Conservation (phyloP, 1,284 basidiomycete species). For the Psilocybe mexicana region DNA sequence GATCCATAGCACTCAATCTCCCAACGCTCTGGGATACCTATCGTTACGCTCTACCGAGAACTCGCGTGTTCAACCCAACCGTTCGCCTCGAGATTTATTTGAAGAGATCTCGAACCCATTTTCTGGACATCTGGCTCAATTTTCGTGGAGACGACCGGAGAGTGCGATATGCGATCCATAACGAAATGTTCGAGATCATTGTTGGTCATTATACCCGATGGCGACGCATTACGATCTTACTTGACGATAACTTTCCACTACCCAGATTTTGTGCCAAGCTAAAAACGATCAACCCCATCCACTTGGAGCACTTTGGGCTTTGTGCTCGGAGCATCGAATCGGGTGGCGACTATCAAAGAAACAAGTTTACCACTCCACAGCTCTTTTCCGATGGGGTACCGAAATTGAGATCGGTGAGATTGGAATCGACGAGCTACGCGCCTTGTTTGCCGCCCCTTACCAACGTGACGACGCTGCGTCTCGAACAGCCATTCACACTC, state of each 20-base stretch:
- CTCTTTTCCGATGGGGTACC: neutral
- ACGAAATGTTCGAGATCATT: neutral
- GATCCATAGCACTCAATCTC: constrained; percentile 10
- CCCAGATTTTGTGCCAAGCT: neutral
- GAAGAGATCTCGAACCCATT: constrained; percentile 2
- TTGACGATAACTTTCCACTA: neutral
- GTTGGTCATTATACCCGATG: neutral
- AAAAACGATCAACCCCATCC: neutral
- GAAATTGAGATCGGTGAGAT: neutral
- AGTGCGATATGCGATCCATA: neutral
- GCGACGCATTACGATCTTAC: constrained; percentile 1
- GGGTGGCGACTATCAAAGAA: neutral
- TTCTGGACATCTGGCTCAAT: constrained; percentile 11
- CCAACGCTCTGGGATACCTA: constrained; percentile 20
- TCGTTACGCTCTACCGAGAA: neutral
- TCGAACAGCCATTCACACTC: neutral
- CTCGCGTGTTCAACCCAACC: neutral
- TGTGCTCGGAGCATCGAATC: neutral
- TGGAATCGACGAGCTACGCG: neutral
- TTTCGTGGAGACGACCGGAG: neutral
- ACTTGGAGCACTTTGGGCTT: neutral
- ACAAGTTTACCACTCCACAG: neutral
- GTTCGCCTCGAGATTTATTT: constrained; percentile 8
- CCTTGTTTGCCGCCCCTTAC: neutral
- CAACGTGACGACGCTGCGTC: neutral